Evolutionary conservation across 2,329 filamentous ascomycete genomes (phyloP).

Genomic region (Penicillium verrucosum): DNA sequence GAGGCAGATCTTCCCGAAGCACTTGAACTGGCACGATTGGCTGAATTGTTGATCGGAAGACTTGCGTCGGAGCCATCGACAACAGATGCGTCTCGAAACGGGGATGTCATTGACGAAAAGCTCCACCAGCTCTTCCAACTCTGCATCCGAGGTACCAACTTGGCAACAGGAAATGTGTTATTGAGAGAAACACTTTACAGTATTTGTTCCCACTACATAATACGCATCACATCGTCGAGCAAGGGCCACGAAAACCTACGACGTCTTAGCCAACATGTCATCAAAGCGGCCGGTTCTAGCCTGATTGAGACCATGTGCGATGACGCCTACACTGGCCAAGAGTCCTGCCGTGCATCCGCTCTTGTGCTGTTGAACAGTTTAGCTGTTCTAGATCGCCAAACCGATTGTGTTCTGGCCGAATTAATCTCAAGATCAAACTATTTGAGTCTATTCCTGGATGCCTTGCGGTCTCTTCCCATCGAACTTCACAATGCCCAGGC

Average conservation of each 20-base stretch:
- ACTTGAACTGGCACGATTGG: constrained; percentile 73
- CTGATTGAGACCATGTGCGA: constrained; percentile 86
- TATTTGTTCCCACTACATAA: constrained; percentile 83
- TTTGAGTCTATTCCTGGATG: constrained; percentile 83
- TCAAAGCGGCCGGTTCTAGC: constrained; percentile 76
- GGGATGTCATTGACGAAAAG: constrained; percentile 80
- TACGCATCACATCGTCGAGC: constrained; percentile 56
- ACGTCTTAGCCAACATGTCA: constrained; percentile 60
- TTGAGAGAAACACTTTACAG: constrained; percentile 85
- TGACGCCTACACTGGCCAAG: constrained; percentile 82
- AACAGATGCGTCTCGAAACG: constrained; percentile 45
- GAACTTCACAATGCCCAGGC: constrained; percentile 63
- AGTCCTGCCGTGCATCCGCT: constrained; percentile 78
- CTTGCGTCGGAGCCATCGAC: constrained; percentile 37
- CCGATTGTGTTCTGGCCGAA: constrained; percentile 73
- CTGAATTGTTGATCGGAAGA: constrained; percentile 57
- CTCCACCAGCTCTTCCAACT: constrained; percentile 89
- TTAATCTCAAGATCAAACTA: constrained; percentile 84
- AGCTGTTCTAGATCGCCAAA: constrained; percentile 67
- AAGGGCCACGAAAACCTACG: constrained; percentile 49
- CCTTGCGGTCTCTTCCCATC: constrained; percentile 70
- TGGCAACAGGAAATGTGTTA: constrained; percentile 65
- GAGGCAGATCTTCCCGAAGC: constrained; percentile 67
- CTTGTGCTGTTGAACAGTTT: constrained; percentile 78
- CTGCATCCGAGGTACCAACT: constrained; percentile 73